These are phyloP conservation scores for Trichoderma koningii DNA, from an alignment of 2,329 filamentous ascomycete species.

Conservation along the genomic window DNA sequence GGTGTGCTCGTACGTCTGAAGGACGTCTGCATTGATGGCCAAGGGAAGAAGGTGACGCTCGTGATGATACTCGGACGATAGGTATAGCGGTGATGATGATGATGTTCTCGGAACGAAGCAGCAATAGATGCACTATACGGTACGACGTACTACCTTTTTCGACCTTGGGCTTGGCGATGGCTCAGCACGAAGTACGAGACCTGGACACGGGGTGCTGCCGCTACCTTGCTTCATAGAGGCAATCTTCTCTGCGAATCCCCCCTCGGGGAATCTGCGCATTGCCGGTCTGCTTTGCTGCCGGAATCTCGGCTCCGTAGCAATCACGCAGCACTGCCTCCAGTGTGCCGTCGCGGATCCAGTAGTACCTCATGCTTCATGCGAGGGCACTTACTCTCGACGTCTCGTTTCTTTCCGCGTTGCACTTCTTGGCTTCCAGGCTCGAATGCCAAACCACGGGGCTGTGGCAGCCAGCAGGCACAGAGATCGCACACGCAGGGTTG, in stretches of 20 bases:
- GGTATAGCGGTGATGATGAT: background rate
- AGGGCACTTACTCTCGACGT: background rate
- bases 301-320: slow-evolving; percentile 23
- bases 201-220: slow-evolving; percentile 1
- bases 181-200: slow-evolving; percentile 1
- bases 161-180: slow-evolving; percentile 9
- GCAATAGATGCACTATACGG: too few relatives aligned
- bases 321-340: slow-evolving; percentile 13
- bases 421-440: background rate
- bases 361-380: background rate
- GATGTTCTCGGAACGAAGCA: background rate
- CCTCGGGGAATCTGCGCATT: slow-evolving; percentile 11
- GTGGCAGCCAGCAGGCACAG: background rate
- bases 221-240: background rate
- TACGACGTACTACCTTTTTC: background rate
- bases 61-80: background rate
- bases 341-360: slow-evolving; percentile 7
- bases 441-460: background rate
- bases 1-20: background rate
- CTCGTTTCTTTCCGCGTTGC: background rate
- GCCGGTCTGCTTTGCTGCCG: slow-evolving; percentile 21
- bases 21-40: background rate
- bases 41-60: background rate
- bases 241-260: slow-evolving; percentile 6
- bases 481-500: too few relatives aligned